These are phyloP conservation scores for Lasiosphaeria ovina DNA, from an alignment of 495 filamentous ascomycete species.

Conservation along the genomic window DNA sequence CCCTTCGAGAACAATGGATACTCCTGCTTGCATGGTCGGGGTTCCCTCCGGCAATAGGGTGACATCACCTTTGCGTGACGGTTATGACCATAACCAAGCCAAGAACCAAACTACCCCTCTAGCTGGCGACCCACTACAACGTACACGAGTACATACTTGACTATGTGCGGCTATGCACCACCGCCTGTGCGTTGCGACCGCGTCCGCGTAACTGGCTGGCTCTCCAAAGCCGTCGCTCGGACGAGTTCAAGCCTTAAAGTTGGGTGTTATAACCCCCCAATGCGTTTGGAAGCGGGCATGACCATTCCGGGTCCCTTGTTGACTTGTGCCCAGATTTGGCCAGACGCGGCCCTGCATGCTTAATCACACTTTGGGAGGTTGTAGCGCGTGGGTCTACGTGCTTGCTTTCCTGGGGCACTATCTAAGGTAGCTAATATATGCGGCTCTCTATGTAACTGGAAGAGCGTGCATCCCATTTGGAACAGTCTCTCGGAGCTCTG, in stretches of 20 bases:
- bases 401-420: no score
- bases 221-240: background rate
- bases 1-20: no score
- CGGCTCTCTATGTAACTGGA: no score
- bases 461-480: no score
- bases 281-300: background rate
- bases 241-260: background rate
- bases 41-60: slow-evolving; percentile 1
- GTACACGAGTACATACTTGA: background rate
- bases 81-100: background rate
- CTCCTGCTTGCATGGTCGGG: background rate
- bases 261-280: background rate
- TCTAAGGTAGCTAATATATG: no score
- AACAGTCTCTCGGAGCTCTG: no score
- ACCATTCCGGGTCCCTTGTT: background rate
- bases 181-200: background rate
- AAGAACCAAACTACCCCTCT: no score
- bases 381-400: no score
- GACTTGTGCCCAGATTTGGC: background rate
- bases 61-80: background rate
- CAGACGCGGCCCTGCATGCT: background rate
- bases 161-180: slow-evolving; percentile 1
- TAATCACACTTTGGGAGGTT: no score
- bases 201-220: background rate
- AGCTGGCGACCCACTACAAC: background rate